phyloP scores from a whole-genome alignment of 805 yeast genomes.

The Ogataea ganodermae region DNA sequence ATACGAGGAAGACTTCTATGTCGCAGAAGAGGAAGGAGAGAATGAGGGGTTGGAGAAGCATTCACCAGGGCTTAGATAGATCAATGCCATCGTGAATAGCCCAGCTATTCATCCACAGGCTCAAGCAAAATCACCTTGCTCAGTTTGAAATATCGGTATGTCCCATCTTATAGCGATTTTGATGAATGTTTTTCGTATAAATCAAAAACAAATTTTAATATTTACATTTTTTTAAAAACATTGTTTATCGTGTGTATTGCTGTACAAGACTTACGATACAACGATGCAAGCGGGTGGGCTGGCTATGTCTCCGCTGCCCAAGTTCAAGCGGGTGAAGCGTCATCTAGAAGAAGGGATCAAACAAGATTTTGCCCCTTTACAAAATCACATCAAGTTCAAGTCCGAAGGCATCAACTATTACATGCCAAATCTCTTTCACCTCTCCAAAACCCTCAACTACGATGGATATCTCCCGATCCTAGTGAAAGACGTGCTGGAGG shows the following conservation, averaged over 20 bases:
- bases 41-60: too few species aligned
- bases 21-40: too few species aligned
- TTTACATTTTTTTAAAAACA: too few species aligned
- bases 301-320: neutral
- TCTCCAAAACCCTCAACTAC: slow-evolving; percentile 32
- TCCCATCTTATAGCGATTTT: too few species aligned
- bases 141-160: too few species aligned
- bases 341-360: slow-evolving; percentile 7
- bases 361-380: slow-evolving; percentile 18
- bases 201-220: too few species aligned
- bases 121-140: neutral
- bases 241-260: too few species aligned
- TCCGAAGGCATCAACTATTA: slow-evolving; percentile 34
- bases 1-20: too few species aligned
- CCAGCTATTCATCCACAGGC: neutral
- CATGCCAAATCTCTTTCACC: slow-evolving; percentile 37
- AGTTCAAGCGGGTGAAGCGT: slow-evolving; percentile 7
- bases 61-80: too few species aligned
- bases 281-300: neutral
- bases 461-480: slow-evolving; percentile 33
- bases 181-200: too few species aligned
- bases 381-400: slow-evolving; percentile 29
- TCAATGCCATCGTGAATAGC: too few species aligned
- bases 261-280: too few species aligned
- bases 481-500: slow-evolving; percentile 31